Conservation (phyloP, 2,329 filamentous ascomycete species). For the Hypomyces perniciosus region DNA sequence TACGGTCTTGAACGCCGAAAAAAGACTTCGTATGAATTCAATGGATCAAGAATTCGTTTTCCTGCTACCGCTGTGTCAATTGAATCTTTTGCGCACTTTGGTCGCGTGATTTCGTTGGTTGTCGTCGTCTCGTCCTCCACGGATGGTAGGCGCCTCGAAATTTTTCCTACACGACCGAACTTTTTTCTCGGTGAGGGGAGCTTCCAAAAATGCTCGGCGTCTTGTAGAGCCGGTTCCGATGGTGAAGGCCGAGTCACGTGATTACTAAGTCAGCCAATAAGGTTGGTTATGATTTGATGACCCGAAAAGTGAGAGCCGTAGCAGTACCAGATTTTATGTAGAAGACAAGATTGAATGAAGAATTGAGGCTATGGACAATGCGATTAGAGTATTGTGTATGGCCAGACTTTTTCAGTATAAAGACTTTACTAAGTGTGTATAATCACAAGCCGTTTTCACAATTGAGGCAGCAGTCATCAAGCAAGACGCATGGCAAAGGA, state of each 20-base stretch:
- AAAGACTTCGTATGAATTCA: not conserved
- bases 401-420: too few species aligned
- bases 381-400: too few species aligned
- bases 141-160: slow-evolving; percentile 19
- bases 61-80: slow-evolving; percentile 2
- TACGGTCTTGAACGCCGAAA: not conserved
- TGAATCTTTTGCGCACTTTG: slow-evolving; percentile 8
- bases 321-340: too few species aligned
- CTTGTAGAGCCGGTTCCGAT: slow-evolving; percentile 27
- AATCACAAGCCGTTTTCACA: too few species aligned
- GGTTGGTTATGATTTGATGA: slow-evolving; percentile 3
- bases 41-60: not conserved
- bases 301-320: not conserved
- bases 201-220: slow-evolving; percentile 23
- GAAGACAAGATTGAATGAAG: too few species aligned
- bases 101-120: slow-evolving; percentile 12
- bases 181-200: slow-evolving; percentile 27
- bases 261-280: not conserved
- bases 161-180: slow-evolving; percentile 23
- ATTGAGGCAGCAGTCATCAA: too few species aligned
- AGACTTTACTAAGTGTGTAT: too few species aligned
- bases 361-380: too few species aligned
- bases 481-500: too few species aligned
- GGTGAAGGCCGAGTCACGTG: slow-evolving; percentile 6
- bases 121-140: slow-evolving; percentile 5